These are phyloP conservation scores for Anthracocystis walkeri DNA, from an alignment of 1,284 basidiomycete species.

Conservation along the genomic window DNA sequence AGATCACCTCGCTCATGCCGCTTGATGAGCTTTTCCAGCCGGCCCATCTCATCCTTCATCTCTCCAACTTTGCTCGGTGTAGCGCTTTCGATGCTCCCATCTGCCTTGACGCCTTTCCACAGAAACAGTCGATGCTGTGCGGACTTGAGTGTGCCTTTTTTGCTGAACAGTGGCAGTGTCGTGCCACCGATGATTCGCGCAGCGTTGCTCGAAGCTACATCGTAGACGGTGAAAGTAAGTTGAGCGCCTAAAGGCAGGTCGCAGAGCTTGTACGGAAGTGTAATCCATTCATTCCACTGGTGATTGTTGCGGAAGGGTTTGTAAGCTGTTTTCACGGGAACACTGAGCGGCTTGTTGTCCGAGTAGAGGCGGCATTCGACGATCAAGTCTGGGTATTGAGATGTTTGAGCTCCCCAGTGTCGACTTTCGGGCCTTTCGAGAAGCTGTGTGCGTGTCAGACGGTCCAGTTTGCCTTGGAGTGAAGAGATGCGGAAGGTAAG, in stretches of 20 bases:
- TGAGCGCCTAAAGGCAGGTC: constrained; percentile 89
- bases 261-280: constrained; percentile 88
- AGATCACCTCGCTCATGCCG: constrained; percentile 94
- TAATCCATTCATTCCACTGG: constrained; percentile 91
- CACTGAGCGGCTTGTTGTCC: constrained; percentile 90
- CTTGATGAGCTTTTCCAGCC: constrained; percentile 95
- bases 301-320: constrained; percentile 77
- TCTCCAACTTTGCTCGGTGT: constrained; percentile 75
- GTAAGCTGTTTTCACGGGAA: constrained; percentile 89
- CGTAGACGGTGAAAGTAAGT: constrained; percentile 93
- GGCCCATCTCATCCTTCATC: constrained; percentile 86
- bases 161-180: constrained; percentile 88
- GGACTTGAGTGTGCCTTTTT: constrained; percentile 86
- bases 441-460: constrained; percentile 38
- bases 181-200: constrained; percentile 83
- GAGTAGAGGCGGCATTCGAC: constrained; percentile 90
- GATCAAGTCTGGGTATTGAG: constrained; percentile 85
- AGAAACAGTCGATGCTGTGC: constrained; percentile 83
- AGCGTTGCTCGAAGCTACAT: constrained; percentile 77
- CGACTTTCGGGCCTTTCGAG: constrained; percentile 43
- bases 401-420: constrained; percentile 51
- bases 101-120: constrained; percentile 85
- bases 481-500: constrained; percentile 57
- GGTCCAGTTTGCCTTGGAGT: constrained; percentile 56
- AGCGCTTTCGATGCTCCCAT: constrained; percentile 81